Evolutionary conservation across 2,329 filamentous ascomycete species (phyloP), one percentile per base, ranked within the genome.

Genomic region (Aspergillus ochraceus): DNA sequence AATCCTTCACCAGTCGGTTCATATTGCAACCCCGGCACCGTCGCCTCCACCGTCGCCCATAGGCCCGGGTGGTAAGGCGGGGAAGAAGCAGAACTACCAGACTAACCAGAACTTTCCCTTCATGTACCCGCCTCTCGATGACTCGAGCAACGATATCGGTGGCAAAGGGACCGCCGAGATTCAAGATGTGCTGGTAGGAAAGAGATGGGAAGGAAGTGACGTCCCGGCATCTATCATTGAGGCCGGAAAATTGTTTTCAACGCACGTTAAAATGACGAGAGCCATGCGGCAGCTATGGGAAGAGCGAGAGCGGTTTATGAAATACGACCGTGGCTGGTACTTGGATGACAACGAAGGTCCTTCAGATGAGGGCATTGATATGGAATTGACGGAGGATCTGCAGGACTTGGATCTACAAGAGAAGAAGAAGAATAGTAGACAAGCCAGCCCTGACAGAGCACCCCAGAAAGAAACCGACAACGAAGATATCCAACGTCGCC

Each of bases 71-170:
- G 92, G 92, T 0, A 99, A 98, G 75, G 91, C 90, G 55, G 93
- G 90, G 0, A 99, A 99, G 81, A 99, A 99, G 73, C 95, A 99
- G 71, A 99, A 98, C 68, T 99, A 99, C 70, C 95, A 99, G 75
- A 99, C 95, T 0, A 99, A 99, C 71, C 95, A 99, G 69, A 95
- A 97, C 72, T 98, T 99, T 65, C 95, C 95, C 0, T 98, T 99
- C 71, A 88, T 99, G 79, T 99, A 99, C 68, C 95, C 95, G 2
- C 95, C 95, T 1, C 80, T 97, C 19, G 94, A 97, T 75, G 89
- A 88, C 62, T 89, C 87, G 24, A 97, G 92, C 76, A 97, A 96
- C 71, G 90, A 89, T 67, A 88, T 94, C 42, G 94, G 95, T 54
- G 94, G 94, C 1, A 97, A 96, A 72, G 93, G 93, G 12, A 86